Conservation (phyloP, 2,329 filamentous ascomycete species). For the Emericellopsis atlantica region DNA sequence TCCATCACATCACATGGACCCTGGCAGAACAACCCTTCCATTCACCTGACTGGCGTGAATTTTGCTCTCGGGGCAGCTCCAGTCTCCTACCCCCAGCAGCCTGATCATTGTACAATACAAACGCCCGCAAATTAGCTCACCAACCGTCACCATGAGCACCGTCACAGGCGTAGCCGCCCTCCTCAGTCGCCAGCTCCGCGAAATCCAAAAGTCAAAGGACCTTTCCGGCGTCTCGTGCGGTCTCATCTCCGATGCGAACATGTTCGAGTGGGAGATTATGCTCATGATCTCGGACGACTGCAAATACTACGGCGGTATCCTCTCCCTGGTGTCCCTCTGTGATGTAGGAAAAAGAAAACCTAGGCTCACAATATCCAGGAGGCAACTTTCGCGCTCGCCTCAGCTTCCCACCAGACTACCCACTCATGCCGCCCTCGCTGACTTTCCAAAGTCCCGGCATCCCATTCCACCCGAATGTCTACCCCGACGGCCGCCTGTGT, state of each 20-base stretch:
- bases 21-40: no score
- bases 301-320: conserved; percentile 80
- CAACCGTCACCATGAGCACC: conserved; percentile 17
- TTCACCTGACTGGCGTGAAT: no score
- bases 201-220: conserved; percentile 85
- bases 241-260: conserved; percentile 69
- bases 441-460: conserved; percentile 67
- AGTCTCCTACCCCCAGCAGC: no score
- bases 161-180: conserved; percentile 52
- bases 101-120: not conserved
- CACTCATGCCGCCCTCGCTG: conserved; percentile 76
- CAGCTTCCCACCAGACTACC: conserved; percentile 75
- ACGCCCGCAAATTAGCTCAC: conserved; percentile 6
- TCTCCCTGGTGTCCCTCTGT: not conserved
- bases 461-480: conserved; percentile 90
- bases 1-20: no score
- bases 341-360: not conserved
- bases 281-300: conserved; percentile 95
- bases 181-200: conserved; percentile 76
- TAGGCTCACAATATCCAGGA: conserved; percentile 34
- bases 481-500: conserved; percentile 76
- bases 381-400: conserved; percentile 85
- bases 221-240: conserved; percentile 92
- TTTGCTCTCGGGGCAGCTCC: no score
- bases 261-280: conserved; percentile 98